Evolutionary conservation across 2,329 filamentous ascomycete genomes (phyloP).

Genomic region (Pseudopithomyces maydicus): DNA sequence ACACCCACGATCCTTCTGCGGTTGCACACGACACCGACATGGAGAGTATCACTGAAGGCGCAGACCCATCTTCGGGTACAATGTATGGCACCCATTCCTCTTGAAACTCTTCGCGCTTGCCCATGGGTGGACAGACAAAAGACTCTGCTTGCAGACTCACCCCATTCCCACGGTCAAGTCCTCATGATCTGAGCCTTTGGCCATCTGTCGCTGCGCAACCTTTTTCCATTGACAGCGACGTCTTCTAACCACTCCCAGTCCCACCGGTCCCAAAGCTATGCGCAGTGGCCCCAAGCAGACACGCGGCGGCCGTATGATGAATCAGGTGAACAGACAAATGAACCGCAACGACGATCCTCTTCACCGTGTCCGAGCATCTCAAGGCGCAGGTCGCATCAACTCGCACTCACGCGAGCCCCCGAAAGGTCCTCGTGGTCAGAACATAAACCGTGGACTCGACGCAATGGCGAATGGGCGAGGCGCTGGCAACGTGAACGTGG

Average conservation of each 20-base stretch:
- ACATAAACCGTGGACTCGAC: constrained; percentile 38
- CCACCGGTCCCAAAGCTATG: constrained; percentile 95
- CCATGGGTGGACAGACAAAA: neutral
- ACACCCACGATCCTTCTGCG: constrained; percentile 35
- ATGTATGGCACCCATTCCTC: constrained; percentile 46
- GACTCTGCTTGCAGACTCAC: constrained; percentile 4
- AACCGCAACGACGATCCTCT: constrained; percentile 79
- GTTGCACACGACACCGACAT: constrained; percentile 69
- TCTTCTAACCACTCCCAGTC: constrained; percentile 62
- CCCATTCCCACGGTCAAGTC: constrained; percentile 8
- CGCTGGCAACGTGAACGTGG: constrained; percentile 33
- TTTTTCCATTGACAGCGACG: neutral
- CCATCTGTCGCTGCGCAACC: neutral
- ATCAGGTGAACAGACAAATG: constrained; percentile 82
- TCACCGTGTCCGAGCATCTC: constrained; percentile 75
- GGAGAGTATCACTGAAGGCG: constrained; percentile 57
- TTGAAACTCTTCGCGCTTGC: neutral
- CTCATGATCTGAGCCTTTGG: neutral
- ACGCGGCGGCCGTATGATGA: constrained; percentile 81
- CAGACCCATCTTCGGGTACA: constrained; percentile 44
- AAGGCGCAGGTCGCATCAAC: constrained; percentile 80
- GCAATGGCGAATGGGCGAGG: constrained; percentile 48
- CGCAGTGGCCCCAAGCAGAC: constrained; percentile 61
- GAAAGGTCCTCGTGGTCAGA: constrained; percentile 68
- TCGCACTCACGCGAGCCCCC: constrained; percentile 72